phyloP scores from a whole-genome alignment of 768 basidiomycete species.

The Collybia sp. region DNA sequence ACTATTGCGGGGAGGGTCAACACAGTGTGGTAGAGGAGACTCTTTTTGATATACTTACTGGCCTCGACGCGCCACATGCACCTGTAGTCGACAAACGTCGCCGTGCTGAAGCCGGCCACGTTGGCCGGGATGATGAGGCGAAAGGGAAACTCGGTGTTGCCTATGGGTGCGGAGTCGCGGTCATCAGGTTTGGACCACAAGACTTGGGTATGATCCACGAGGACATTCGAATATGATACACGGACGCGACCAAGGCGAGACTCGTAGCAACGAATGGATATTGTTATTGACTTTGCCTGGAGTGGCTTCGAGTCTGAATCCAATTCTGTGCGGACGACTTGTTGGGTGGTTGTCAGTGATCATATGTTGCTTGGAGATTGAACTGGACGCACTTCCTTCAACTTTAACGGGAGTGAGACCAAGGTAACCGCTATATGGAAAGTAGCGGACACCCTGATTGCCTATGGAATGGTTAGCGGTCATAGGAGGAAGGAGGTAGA shows the following conservation, averaged over 20 bases:
- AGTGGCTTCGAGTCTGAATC: constrained; percentile 70
- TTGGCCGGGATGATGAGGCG: constrained; percentile 62
- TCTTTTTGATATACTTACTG: constrained; percentile 40
- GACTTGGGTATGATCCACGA: constrained; percentile 61
- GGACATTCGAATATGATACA: constrained; percentile 52
- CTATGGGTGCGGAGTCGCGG: constrained; percentile 57
- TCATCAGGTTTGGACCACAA: constrained; percentile 65
- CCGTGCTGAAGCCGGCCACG: constrained; percentile 62
- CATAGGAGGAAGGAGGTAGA: neutral
- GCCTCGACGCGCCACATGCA: constrained; percentile 85
- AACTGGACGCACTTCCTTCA: constrained; percentile 57
- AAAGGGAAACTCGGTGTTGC: constrained; percentile 67
- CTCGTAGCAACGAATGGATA: constrained; percentile 85
- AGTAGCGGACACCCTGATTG: constrained; percentile 65
- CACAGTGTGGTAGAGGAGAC: neutral
- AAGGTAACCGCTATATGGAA: constrained; percentile 74
- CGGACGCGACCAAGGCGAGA: constrained; percentile 60
- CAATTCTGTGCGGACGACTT: constrained; percentile 66
- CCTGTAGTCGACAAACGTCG: constrained; percentile 72
- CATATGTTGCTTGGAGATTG: no score
- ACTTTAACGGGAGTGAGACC: constrained; percentile 77
- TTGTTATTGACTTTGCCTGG: constrained; percentile 57
- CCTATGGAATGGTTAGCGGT: constrained; percentile 28
- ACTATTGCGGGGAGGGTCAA: constrained; percentile 33
- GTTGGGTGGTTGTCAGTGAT: constrained; percentile 1